Conservation (phyloP, 83 land plant species). For the Isoetes engelmannii region DNA sequence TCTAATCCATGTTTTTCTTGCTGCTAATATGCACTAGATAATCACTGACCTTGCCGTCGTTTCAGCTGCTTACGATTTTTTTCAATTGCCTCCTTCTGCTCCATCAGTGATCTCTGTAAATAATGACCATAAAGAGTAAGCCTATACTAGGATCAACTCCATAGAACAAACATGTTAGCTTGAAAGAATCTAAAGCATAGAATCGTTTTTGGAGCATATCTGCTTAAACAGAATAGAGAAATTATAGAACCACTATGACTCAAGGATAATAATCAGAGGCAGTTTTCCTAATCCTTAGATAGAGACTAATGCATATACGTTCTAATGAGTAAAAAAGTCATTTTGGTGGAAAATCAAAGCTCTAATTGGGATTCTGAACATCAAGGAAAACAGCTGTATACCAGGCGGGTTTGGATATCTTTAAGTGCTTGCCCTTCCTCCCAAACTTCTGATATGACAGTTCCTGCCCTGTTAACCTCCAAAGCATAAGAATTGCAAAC, state of each 20-base stretch:
- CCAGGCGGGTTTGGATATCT: slow-evolving; percentile 81
- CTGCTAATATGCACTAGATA: background rate
- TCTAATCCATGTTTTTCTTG: too few relatives aligned
- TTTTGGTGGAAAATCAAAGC: background rate
- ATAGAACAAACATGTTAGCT: background rate
- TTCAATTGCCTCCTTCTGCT: slow-evolving; percentile 73
- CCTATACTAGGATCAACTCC: background rate
- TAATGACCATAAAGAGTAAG: background rate
- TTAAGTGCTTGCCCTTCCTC: slow-evolving; percentile 93
- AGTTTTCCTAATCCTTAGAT: too few relatives aligned
- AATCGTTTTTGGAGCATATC: background rate
- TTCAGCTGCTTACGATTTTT: slow-evolving; percentile 64
- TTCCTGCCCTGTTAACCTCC: slow-evolving; percentile 60
- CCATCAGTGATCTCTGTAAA: slow-evolving; percentile 64
- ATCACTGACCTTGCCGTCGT: slow-evolving; percentile 45
- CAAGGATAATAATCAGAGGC: background rate
- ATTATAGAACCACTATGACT: background rate
- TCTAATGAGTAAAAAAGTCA: too few relatives aligned
- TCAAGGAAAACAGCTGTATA: slow-evolving; percentile 22
- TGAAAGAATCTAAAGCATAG: background rate
- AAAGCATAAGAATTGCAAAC: background rate
- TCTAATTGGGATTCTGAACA: background rate
- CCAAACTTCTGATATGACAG: slow-evolving; percentile 88
- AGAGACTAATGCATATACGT: too few relatives aligned
- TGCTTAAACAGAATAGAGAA: background rate